phyloP scores from a whole-genome alignment of 768 basidiomycete genomes.

The Mycena filopes region DNA sequence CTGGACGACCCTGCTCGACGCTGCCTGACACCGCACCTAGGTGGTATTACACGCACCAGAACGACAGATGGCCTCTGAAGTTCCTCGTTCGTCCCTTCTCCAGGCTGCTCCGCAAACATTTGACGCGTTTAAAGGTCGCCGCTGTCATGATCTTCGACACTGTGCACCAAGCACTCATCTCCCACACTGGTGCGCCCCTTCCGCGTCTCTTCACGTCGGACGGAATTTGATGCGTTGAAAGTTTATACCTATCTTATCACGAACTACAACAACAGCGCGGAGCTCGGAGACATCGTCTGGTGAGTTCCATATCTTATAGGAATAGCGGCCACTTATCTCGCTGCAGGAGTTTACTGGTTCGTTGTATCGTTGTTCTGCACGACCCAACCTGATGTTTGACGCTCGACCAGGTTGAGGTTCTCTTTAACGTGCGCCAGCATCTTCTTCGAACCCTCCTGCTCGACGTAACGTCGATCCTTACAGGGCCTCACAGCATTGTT shows the following conservation, averaged over 20 bases:
- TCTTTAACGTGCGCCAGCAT: constrained; percentile 55
- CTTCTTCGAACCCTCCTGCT: not conserved
- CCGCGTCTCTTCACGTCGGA: not conserved
- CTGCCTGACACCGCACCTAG: not conserved
- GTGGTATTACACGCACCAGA: constrained; percentile 60
- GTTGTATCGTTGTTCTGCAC: constrained; percentile 1
- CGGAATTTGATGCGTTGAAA: constrained; percentile 30
- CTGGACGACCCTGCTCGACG: not conserved
- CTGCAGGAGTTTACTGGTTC: constrained; percentile 50
- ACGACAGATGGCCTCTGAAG: constrained; percentile 61
- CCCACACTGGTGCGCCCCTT: constrained; percentile 54
- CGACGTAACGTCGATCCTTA: constrained; percentile 7
- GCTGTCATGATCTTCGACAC: constrained; percentile 62
- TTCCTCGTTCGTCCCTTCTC: constrained; percentile 49
- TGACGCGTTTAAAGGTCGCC: constrained; percentile 50
- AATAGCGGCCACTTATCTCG: not conserved
- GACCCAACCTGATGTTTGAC: not conserved
- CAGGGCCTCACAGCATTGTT: constrained; percentile 59
- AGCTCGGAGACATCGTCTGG: constrained; percentile 53
- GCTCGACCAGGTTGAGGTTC: constrained; percentile 52
- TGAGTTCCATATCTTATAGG: constrained; percentile 36
- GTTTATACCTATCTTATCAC: constrained; percentile 61
- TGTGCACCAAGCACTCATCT: constrained; percentile 63
- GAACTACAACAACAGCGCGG: constrained; percentile 45
- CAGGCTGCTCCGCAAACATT: not conserved